A percentile compares a stretch with the other conserved stretches of the same genome.
Evolutionary conservation across 2,329 filamentous ascomycete genomes (phyloP).

Genomic region (Hypoxylon sp.): DNA sequence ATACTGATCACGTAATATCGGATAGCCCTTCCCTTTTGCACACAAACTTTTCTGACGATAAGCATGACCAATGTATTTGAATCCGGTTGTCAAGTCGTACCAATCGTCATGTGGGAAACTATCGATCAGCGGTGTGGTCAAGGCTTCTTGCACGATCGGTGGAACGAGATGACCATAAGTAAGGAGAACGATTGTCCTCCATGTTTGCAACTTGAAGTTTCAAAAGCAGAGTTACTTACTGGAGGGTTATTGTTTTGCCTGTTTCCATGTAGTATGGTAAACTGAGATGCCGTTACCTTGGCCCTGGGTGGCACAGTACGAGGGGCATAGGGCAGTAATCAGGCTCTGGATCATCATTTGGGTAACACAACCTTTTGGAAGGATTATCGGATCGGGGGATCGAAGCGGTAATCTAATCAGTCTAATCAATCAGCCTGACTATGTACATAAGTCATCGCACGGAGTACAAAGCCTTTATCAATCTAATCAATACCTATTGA

Average conservation of each 20-base stretch:
- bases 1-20: conserved; percentile 25
- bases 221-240: neutral
- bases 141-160: conserved; percentile 10
- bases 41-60: conserved; percentile 9
- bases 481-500: conserved; percentile 43
- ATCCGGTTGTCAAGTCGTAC: conserved; percentile 5
- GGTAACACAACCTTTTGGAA: conserved; percentile 29
- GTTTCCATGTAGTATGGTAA: neutral
- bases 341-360: neutral
- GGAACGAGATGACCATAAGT: conserved; percentile 11
- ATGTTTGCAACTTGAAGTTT: neutral
- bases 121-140: conserved; percentile 4
- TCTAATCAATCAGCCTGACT: conserved; percentile 51
- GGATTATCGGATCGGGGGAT: conserved; percentile 37
- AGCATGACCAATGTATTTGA: conserved; percentile 11
- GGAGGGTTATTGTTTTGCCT: neutral
- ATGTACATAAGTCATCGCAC: conserved; percentile 1
- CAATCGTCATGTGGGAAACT: conserved; percentile 1
- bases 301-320: conserved; percentile 31
- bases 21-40: conserved; percentile 2
- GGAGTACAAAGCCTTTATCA: conserved; percentile 11
- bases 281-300: neutral
- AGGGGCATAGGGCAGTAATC: neutral
- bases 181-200: conserved; percentile 1
- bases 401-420: conserved; percentile 34